Evolutionary conservation across 805 yeast genomes (phyloP), one percentile per base, ranked within the genome.

Genomic region (Candida endomychidarum): DNA sequence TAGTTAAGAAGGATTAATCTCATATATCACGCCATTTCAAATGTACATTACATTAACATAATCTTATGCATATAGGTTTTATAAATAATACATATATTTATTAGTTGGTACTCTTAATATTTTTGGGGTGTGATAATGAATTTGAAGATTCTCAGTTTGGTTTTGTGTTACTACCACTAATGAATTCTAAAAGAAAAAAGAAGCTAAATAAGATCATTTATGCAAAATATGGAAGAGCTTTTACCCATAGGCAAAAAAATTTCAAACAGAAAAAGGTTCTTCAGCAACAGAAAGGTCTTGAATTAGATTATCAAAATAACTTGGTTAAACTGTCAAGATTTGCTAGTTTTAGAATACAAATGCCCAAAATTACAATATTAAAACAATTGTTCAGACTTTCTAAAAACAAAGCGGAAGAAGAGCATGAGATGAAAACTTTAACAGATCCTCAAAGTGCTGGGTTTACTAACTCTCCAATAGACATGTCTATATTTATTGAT

Each of bases 1-100:
- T 70, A 52, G 61, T 69, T 35, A 43, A 44, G 15, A 40, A 34
- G 25, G 43, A 40, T 40, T 40, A 40, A 21, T 12, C 20, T 8
- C 22, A 20, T 6, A 6, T 8, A 8, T 20, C 22, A 20, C 22
- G 8, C 5, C 8, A 4, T 8, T 9, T 14, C 24, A 14, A 27
- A 15, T 38, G 36, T 38, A 38, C 31, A 30, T 8, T 31, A 38
- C 32, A 11, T 20, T 24, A 34, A 10, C 8, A 19, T 27, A 10
- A 25, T 31, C n/a, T 14, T 33, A 17, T 38, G 41, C 41, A 38
- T 30, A 30, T 27, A 16, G 30, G 10, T 20, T 20, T 20, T 6
- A 20, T 8, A 20, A 20, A 20, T 27, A 27, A 12, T 27, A 27
- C 9, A 27, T 27, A 27, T 27, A 27, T 27, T 14, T 27, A 27